phyloP scores from a whole-genome alignment of 73 alveolate genomes.

The Effrenium voratum region DNA sequence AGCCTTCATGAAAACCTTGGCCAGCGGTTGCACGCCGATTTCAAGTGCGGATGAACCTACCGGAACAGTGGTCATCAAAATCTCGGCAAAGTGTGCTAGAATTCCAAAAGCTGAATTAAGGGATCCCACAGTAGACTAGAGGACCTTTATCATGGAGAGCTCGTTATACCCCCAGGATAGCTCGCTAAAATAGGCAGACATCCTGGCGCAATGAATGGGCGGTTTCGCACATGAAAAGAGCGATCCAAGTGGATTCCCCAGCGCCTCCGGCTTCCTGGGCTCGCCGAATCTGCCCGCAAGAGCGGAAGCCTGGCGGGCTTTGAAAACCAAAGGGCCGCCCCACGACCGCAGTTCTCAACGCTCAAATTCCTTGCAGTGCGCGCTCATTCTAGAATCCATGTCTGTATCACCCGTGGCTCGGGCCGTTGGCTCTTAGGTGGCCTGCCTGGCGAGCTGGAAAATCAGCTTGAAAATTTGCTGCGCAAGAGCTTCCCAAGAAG shows the following conservation, averaged over 20 bases:
- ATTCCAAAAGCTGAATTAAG: too few species aligned
- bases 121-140: too few species aligned
- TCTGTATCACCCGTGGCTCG: background rate
- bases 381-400: background rate
- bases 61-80: background rate
- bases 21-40: background rate
- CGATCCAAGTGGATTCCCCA: background rate
- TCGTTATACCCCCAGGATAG: too few species aligned
- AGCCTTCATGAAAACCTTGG: slow-evolving; percentile 72
- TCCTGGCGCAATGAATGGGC: background rate
- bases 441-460: slow-evolving; percentile 54
- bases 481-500: slow-evolving; percentile 59
- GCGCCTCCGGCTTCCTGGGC: slow-evolving; percentile 10
- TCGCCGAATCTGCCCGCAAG: slow-evolving; percentile 30
- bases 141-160: too few species aligned
- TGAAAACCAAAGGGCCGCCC: background rate
- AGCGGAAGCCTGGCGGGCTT: background rate
- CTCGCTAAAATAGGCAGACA: background rate
- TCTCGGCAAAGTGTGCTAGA: too few species aligned
- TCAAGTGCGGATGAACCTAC: background rate
- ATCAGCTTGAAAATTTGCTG: slow-evolving; percentile 78
- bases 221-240: background rate
- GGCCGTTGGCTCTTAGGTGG: background rate
- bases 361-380: too few species aligned
- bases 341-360: background rate